phyloP scores from a whole-genome alignment of 2,329 filamentous ascomycete species.

The Ascosphaera apis region DNA sequence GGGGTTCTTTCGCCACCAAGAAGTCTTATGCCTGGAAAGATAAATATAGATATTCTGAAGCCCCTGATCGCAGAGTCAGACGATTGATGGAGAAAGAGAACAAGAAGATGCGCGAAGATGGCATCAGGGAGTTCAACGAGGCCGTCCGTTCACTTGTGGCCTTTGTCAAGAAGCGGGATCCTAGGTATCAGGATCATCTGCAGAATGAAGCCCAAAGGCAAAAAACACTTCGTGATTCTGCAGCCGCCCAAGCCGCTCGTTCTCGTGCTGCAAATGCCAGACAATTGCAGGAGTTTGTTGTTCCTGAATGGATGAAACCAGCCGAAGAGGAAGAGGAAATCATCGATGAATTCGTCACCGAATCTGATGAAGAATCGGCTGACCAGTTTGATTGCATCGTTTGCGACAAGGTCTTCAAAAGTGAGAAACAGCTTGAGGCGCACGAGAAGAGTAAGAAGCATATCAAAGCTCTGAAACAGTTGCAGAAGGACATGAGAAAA shows the following conservation, averaged over 20 bases:
- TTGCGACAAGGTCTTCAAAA: conserved; percentile 52
- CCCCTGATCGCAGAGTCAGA: conserved; percentile 61
- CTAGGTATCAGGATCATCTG: conserved; percentile 53
- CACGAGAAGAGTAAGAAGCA: conserved; percentile 98
- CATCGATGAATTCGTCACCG: conserved; percentile 24
- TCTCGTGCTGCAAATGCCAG: conserved; percentile 62
- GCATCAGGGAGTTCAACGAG: conserved; percentile 73
- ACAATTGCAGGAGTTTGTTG: conserved; percentile 37
- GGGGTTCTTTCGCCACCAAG: conserved; percentile 59
- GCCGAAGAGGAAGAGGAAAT: conserved; percentile 29
- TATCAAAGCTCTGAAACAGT: conserved; percentile 56
- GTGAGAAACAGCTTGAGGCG: conserved; percentile 70
- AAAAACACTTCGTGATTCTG: conserved; percentile 50
- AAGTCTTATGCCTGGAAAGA: conserved; percentile 87
- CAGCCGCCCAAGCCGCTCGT: conserved; percentile 62
- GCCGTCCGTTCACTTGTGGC: conserved; percentile 65
- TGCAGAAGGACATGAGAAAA: conserved; percentile 61
- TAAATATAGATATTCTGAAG: conserved; percentile 58
- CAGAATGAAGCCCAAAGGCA: conserved; percentile 65
- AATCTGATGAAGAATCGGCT: conserved; percentile 23
- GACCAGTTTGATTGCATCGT: conserved; percentile 40
- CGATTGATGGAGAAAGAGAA: conserved; percentile 93
- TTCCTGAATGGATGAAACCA: conserved; percentile 54
- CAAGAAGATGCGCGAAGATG: conserved; percentile 58
- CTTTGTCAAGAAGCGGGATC: conserved; percentile 80